Evolutionary conservation across 768 basidiomycete species (phyloP).

Genomic region (Boletellus ananas): DNA sequence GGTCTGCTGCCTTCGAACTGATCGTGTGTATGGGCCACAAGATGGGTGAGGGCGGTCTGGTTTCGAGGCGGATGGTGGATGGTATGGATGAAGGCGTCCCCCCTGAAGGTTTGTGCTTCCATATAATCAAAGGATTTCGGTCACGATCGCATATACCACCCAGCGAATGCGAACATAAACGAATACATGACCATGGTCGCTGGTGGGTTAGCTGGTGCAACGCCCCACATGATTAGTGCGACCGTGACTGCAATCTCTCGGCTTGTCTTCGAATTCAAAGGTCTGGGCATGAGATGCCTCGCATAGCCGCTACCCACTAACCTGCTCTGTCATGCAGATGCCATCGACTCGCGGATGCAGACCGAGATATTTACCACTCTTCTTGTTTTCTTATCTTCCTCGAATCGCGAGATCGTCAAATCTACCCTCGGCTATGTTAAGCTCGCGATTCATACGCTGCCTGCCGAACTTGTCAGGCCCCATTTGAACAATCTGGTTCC

Average conservation of each 20-base stretch:
- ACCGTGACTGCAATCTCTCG: conserved; percentile 92
- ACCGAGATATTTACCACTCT: conserved; percentile 83
- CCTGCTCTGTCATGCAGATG: conserved; percentile 41
- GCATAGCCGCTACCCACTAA: neutral
- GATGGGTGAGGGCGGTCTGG: conserved; percentile 83
- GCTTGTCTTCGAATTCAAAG: conserved; percentile 93
- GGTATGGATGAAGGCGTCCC: conserved; percentile 75
- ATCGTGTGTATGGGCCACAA: conserved; percentile 89
- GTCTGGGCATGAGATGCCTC: conserved; percentile 35
- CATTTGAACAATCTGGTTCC: conserved; percentile 78
- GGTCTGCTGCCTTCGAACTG: conserved; percentile 85
- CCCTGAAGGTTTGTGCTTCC: conserved; percentile 35
- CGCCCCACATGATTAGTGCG: conserved; percentile 98
- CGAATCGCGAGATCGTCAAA: conserved; percentile 97
- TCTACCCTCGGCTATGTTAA: conserved; percentile 94
- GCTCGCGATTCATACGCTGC: conserved; percentile 83
- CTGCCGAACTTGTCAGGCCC: conserved; percentile 66
- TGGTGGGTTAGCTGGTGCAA: conserved; percentile 88
- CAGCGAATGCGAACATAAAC: conserved; percentile 71
- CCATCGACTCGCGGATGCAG: conserved; percentile 67
- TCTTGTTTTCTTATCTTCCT: conserved; percentile 86
- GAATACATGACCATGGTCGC: conserved; percentile 98
- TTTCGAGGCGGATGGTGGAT: conserved; percentile 71
- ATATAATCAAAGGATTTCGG: neutral
- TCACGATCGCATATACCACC: conserved; percentile 11